phyloP scores from a whole-genome alignment of 2,329 filamentous ascomycete species.

The Canariomyces notabilis region DNA sequence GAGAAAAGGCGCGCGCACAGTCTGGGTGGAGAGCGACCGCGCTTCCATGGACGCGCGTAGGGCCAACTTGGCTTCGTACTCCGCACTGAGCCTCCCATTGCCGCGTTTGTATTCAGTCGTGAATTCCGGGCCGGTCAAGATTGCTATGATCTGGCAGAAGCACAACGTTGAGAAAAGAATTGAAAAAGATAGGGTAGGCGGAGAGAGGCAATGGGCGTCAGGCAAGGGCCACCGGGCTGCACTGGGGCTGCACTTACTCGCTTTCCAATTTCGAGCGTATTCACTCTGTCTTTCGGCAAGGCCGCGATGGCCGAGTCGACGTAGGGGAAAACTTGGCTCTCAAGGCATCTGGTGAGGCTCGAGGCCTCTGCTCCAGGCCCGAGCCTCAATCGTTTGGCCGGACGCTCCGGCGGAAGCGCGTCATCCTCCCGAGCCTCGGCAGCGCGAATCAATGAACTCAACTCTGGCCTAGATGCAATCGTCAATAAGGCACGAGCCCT shows the following conservation, averaged over 20 bases:
- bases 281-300: conserved; percentile 25
- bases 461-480: neutral
- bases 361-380: conserved; percentile 3
- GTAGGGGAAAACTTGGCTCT: conserved; percentile 31
- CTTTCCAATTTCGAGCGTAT: conserved; percentile 18
- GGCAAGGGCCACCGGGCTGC: neutral
- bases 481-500: conserved; percentile 4
- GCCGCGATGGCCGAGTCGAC: conserved; percentile 25
- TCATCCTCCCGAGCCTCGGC: neutral
- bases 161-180: neutral
- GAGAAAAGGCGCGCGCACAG: conserved; percentile 4
- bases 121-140: conserved; percentile 13
- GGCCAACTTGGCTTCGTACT: conserved; percentile 14
- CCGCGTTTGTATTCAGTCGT: conserved; percentile 10
- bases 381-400: conserved; percentile 1
- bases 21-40: conserved; percentile 1
- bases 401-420: conserved; percentile 1
- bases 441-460: neutral
- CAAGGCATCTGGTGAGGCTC: conserved; percentile 26
- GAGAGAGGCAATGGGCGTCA: conserved; percentile 11
- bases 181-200: neutral
- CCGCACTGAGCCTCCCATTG: conserved; percentile 15
- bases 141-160: conserved; percentile 10
- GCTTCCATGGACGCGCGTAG: conserved; percentile 6
- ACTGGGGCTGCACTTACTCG: conserved; percentile 26